These are phyloP conservation scores for Gigaspora rosea DNA, from an alignment of 192 early-diverging fungal species.

Conservation along the genomic window DNA sequence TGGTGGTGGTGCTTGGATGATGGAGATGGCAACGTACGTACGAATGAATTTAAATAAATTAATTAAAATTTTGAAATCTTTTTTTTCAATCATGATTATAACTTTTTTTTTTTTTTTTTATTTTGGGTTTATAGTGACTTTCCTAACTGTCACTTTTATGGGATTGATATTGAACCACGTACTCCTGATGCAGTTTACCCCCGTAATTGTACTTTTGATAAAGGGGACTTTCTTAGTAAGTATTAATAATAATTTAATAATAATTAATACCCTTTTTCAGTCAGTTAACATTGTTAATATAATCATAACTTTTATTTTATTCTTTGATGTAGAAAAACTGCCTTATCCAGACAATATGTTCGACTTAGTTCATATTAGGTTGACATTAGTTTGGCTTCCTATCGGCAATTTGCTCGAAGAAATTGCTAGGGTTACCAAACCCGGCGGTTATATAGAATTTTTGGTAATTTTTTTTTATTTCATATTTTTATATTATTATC, in stretches of 20 bases:
- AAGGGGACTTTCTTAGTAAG: not conserved
- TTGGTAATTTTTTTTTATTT: too few species aligned
- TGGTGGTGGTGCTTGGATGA: not conserved
- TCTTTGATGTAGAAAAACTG: not conserved
- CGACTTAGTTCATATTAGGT: not conserved
- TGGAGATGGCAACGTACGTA: not conserved
- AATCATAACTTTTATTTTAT: not conserved
- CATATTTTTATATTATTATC: too few species aligned
- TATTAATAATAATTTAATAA: not conserved
- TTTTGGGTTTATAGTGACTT: not conserved
- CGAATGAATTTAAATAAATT: not conserved
- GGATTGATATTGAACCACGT: not conserved
- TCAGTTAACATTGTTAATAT: not conserved
- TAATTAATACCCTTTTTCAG: too few species aligned
- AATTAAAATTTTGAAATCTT: not conserved
- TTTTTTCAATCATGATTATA: not conserved
- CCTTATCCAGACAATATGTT: not conserved
- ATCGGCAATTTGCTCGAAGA: too few species aligned
- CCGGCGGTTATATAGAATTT: too few species aligned
- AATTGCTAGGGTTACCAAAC: too few species aligned
- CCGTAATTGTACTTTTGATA: not conserved
- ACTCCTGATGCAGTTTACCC: not conserved
- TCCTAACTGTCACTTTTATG: not conserved
- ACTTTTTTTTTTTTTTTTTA: not conserved
- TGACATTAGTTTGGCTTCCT: not conserved